phyloP scores from a whole-genome alignment of 805 yeast genomes.

The Crinitomyces ghanaensis region DNA sequence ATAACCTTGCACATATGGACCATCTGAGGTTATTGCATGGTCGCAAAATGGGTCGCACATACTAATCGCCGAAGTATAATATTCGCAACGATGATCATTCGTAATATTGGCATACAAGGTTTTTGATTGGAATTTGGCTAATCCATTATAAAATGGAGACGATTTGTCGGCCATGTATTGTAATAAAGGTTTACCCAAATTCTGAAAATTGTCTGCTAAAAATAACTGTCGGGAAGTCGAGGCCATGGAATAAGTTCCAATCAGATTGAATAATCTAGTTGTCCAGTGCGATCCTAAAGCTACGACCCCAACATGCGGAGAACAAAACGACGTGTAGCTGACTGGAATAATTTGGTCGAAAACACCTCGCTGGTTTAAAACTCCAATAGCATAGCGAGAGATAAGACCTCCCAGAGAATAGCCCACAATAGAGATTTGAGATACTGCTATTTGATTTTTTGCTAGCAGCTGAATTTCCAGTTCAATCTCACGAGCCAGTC shows the following conservation, averaged over 20 bases:
- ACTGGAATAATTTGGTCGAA: conserved; percentile 48
- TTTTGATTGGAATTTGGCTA: conserved; percentile 40
- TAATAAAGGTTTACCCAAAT: conserved; percentile 39
- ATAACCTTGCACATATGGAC: conserved; percentile 37
- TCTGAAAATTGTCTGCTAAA: conserved; percentile 24
- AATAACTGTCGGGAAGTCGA: conserved; percentile 68
- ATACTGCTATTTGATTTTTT: conserved; percentile 30
- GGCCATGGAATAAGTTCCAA: conserved; percentile 58
- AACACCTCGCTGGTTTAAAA: conserved; percentile 40
- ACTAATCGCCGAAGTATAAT: conserved; percentile 73
- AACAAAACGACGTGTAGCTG: conserved; percentile 48
- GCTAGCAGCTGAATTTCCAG: conserved; percentile 25
- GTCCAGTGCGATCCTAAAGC: conserved; percentile 43
- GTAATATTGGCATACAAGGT: conserved; percentile 63
- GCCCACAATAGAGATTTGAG: conserved; percentile 69
- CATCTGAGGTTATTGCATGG: conserved; percentile 4
- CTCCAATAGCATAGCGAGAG: conserved; percentile 70
- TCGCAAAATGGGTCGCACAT: conserved; percentile 13
- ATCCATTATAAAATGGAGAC: conserved; percentile 48
- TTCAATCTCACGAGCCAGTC: conserved; percentile 59
- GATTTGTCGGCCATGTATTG: conserved; percentile 52
- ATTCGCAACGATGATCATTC: conserved; percentile 71
- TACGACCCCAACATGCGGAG: conserved; percentile 60
- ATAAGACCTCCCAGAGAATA: conserved; percentile 86
- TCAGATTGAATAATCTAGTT: conserved; percentile 44